Evolutionary conservation across 805 yeast genomes (phyloP).

Genomic region (Pichia occidentalis): DNA sequence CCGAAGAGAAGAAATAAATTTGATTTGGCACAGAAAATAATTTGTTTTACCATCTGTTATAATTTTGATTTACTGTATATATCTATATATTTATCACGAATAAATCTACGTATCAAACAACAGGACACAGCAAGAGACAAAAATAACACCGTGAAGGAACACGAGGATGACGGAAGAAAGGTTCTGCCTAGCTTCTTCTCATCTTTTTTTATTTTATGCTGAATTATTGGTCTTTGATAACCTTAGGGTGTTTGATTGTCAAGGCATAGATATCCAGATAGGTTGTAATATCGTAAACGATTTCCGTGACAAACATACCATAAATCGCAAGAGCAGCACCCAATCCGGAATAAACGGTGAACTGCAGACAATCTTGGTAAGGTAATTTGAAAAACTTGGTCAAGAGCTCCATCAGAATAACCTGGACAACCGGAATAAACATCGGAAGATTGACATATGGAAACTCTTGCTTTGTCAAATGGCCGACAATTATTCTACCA

Average conservation of each 20-base stretch:
- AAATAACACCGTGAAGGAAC: too few relatives aligned
- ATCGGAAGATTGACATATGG: slow-evolving; percentile 70
- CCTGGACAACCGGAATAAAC: slow-evolving; percentile 54
- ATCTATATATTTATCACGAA: slow-evolving; percentile 6
- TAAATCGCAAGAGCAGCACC: slow-evolving; percentile 65
- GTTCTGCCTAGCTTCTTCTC: too few relatives aligned
- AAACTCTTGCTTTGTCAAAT: slow-evolving; percentile 71
- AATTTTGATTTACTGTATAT: too few relatives aligned
- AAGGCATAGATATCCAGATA: slow-evolving; percentile 83
- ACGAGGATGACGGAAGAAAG: too few relatives aligned
- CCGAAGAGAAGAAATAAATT: slow-evolving; percentile 12
- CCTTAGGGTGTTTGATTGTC: slow-evolving; percentile 72
- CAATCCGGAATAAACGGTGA: slow-evolving; percentile 58
- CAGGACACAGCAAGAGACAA: background rate
- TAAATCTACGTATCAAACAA: slow-evolving; percentile 2
- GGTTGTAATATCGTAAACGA: slow-evolving; percentile 70
- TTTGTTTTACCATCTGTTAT: too few relatives aligned
- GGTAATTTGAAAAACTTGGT: slow-evolving; percentile 34
- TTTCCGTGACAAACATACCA: slow-evolving; percentile 65
- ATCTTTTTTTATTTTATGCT: too few relatives aligned
- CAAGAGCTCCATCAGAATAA: slow-evolving; percentile 31
- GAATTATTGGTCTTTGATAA: slow-evolving; percentile 16
- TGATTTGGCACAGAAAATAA: background rate
- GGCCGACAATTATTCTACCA: slow-evolving; percentile 87
- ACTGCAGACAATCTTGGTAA: slow-evolving; percentile 37